A percentile compares a stretch with the other conserved stretches of the same genome.
Evolutionary conservation across 441 rosid genomes (phyloP).

Genomic region (Populus trichocarpa): DNA sequence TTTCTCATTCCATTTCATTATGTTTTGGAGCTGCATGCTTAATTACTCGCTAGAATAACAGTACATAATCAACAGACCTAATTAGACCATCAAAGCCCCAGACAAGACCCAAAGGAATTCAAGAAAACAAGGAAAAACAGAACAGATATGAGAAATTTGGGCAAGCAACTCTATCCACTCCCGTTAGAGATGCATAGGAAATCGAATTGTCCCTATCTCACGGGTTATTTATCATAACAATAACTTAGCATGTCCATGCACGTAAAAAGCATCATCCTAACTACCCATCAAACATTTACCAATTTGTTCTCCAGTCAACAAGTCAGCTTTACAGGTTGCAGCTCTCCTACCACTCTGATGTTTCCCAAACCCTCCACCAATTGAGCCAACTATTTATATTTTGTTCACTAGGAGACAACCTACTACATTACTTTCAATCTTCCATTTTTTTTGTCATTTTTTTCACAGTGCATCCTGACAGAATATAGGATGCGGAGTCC

Average conservation of each 20-base stretch:
- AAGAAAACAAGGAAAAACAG: neutral
- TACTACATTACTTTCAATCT: neutral
- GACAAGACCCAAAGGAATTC: neutral
- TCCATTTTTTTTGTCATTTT: neutral
- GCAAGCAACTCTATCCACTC: slow-evolving; percentile 6
- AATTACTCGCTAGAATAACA: neutral
- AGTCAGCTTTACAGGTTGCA: slow-evolving; percentile 44
- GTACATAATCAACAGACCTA: neutral
- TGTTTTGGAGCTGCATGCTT: neutral
- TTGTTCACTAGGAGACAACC: slow-evolving; percentile 28
- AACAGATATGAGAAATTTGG: neutral
- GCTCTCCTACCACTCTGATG: slow-evolving; percentile 11
- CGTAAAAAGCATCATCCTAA: slow-evolving; percentile 34
- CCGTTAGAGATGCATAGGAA: slow-evolving; percentile 20
- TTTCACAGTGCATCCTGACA: slow-evolving; percentile 16
- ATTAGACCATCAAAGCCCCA: neutral
- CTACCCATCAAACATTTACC: slow-evolving; percentile 23
- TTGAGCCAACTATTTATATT: slow-evolving; percentile 8
- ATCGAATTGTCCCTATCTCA: slow-evolving; percentile 27
- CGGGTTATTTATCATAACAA: slow-evolving; percentile 28
- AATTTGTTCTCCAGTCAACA: slow-evolving; percentile 30
- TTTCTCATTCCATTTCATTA: neutral
- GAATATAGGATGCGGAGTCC: slow-evolving; percentile 10
- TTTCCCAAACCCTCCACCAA: slow-evolving; percentile 9
- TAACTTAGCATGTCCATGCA: slow-evolving; percentile 32